Conservation (phyloP, 2,329 filamentous ascomycete genomes). For the Penicillium janthinellum region DNA sequence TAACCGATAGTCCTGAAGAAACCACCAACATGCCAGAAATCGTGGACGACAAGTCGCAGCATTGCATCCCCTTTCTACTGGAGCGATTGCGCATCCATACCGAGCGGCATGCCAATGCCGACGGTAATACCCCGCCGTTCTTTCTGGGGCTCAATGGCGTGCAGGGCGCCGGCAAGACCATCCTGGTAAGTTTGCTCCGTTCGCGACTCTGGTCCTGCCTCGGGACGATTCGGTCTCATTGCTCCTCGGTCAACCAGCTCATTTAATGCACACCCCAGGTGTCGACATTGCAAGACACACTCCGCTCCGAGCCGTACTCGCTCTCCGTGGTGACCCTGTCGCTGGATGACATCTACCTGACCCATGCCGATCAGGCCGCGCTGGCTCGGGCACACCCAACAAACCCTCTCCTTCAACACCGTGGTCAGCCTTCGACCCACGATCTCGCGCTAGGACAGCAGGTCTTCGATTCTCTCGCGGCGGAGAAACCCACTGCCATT, state of each 20-base stretch:
- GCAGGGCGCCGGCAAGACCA: slow-evolving; percentile 91
- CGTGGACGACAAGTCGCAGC: slow-evolving; percentile 74
- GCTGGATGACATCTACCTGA: slow-evolving; percentile 88
- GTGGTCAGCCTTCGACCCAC: slow-evolving; percentile 83
- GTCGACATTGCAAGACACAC: slow-evolving; percentile 62
- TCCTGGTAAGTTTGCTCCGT: slow-evolving; percentile 59
- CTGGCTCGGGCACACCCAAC: slow-evolving; percentile 66
- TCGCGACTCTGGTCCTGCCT: slow-evolving; percentile 4
- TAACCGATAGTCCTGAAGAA: slow-evolving; percentile 12
- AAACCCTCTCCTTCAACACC: slow-evolving; percentile 77
- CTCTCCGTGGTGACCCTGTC: slow-evolving; percentile 72
- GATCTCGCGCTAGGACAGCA: slow-evolving; percentile 66
- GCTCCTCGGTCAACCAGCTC: slow-evolving; percentile 7
- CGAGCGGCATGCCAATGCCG: slow-evolving; percentile 39
- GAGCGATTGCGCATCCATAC: slow-evolving; percentile 58
- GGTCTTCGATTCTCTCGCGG: slow-evolving; percentile 64
- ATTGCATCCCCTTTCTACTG: slow-evolving; percentile 77
- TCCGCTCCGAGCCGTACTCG: slow-evolving; percentile 59
- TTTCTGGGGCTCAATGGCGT: slow-evolving; percentile 88
- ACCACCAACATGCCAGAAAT: slow-evolving; percentile 53
- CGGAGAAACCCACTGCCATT: slow-evolving; percentile 58
- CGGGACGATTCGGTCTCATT: slow-evolving; percentile 8
- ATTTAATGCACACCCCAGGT: slow-evolving; percentile 46
- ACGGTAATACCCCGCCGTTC: slow-evolving; percentile 62
- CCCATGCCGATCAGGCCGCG: slow-evolving; percentile 66